Percentiles rank a stretch among this genome's conserved stretches.
Evolutionary conservation across 257 asterid species (phyloP).

Genomic region (Fraxinus pennsylvanica): DNA sequence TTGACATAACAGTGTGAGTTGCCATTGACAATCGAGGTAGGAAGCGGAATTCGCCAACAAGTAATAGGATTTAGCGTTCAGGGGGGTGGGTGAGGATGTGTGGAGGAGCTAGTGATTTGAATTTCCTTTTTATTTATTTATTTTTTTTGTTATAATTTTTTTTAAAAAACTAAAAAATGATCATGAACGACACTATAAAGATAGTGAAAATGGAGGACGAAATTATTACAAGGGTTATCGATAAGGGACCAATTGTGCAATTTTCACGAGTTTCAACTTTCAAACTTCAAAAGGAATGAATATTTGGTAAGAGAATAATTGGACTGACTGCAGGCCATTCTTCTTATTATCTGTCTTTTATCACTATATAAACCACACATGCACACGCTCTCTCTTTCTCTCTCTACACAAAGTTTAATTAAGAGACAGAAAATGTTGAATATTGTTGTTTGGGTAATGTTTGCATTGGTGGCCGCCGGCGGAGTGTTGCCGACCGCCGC

Average conservation of each 20-base stretch:
- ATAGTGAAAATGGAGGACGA: background rate
- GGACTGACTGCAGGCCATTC: constrained; percentile 13
- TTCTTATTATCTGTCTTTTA: constrained; percentile 27
- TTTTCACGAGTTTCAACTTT: background rate
- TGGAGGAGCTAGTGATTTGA: no score
- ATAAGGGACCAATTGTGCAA: background rate
- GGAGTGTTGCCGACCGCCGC: background rate
- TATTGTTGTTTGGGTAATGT: background rate
- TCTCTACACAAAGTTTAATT: background rate
- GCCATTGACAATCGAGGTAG: no score
- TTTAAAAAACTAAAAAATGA: no score
- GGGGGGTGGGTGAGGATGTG: no score
- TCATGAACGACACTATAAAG: no score
- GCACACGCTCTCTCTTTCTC: background rate
- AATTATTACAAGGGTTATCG: background rate
- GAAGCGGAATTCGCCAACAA: no score
- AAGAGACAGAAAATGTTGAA: background rate
- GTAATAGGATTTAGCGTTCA: no score
- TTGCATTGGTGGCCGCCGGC: background rate
- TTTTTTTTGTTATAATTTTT: no score
- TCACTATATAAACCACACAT: constrained; percentile 24
- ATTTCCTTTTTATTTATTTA: no score
- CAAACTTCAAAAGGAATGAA: background rate
- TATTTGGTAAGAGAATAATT: constrained; percentile 6
- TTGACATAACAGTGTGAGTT: no score